These are phyloP conservation scores for Psilocybe tampanensis DNA, from an alignment of 768 basidiomycete genomes.

Conservation along the genomic window DNA sequence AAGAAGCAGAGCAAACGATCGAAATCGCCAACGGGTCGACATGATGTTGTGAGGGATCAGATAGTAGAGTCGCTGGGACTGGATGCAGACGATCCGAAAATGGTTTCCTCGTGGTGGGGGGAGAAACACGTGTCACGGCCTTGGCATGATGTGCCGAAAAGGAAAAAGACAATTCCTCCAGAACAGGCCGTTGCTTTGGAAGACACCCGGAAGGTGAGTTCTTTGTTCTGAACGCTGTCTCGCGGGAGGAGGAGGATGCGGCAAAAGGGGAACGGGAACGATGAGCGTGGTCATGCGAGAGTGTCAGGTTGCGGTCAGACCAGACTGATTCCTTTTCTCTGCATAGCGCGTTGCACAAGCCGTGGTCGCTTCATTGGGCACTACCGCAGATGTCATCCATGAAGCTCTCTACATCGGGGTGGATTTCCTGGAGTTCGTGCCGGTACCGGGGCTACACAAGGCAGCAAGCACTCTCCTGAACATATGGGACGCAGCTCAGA, in stretches of 20 bases:
- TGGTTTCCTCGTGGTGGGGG: slow-evolving; percentile 27
- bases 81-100: slow-evolving; percentile 14
- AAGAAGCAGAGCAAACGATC: slow-evolving; percentile 21
- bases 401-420: slow-evolving; percentile 44
- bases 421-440: slow-evolving; percentile 49
- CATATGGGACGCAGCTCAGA: slow-evolving; percentile 68
- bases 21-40: slow-evolving; percentile 11
- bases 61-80: slow-evolving; percentile 1
- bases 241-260: background rate
- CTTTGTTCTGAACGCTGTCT: background rate
- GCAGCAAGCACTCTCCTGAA: slow-evolving; percentile 53
- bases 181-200: slow-evolving; percentile 42
- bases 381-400: slow-evolving; percentile 41
- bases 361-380: slow-evolving; percentile 41
- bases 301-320: background rate
- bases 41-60: slow-evolving; percentile 8
- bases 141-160: slow-evolving; percentile 31
- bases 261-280: too few species aligned
- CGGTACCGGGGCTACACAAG: slow-evolving; percentile 55
- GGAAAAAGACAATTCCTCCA: slow-evolving; percentile 35
- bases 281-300: background rate
- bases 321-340: background rate
- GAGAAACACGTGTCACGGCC: slow-evolving; percentile 28
- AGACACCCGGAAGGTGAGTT: slow-evolving; percentile 35
- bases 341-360: slow-evolving; percentile 41